Conservation (phyloP, 176 grass and related monocot genomes). For the Lolium rigidum region DNA sequence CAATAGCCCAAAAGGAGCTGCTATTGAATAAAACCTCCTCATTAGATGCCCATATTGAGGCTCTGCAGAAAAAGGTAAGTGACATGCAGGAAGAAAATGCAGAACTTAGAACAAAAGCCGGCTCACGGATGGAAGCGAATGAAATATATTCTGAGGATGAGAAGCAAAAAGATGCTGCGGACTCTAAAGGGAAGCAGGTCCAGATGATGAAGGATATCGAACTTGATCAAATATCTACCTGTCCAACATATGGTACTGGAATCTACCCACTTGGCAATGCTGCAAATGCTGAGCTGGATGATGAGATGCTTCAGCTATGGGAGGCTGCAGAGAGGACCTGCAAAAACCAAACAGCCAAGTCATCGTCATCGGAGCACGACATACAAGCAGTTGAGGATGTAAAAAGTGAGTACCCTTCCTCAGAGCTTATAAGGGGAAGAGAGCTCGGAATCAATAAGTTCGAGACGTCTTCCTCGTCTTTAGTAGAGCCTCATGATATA, state of each 20-base stretch:
- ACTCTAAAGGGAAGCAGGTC: slow-evolving; percentile 63
- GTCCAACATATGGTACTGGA: slow-evolving; percentile 54
- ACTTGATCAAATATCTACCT: slow-evolving; percentile 77
- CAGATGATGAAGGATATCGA: slow-evolving; percentile 94
- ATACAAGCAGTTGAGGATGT: slow-evolving; percentile 70
- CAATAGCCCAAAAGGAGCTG: slow-evolving; percentile 48
- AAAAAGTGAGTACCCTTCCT: slow-evolving; percentile 68
- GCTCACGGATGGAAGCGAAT: slow-evolving; percentile 33
- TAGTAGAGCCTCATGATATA: slow-evolving; percentile 46
- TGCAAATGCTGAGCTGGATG: slow-evolving; percentile 61
- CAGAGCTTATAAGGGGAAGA: slow-evolving; percentile 58
- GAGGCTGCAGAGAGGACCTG: slow-evolving; percentile 80
- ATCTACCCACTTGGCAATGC: slow-evolving; percentile 47
- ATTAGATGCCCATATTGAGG: slow-evolving; percentile 52
- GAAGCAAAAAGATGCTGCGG: slow-evolving; percentile 40
- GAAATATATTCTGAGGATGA: slow-evolving; percentile 49
- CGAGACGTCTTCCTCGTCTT: slow-evolving; percentile 36
- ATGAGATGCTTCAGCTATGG: slow-evolving; percentile 95
- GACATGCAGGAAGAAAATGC: slow-evolving; percentile 64
- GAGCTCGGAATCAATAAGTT: slow-evolving; percentile 59
- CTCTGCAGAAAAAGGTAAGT: slow-evolving; percentile 51
- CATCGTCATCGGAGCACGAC: slow-evolving; percentile 64
- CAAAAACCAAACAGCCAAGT: slow-evolving; percentile 58
- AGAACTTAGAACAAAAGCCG: slow-evolving; percentile 51
- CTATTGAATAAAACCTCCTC: slow-evolving; percentile 57